A percentile compares a stretch with the other conserved stretches of the same genome.
Evolutionary conservation across 352 stramenopile genomes (phyloP).

Genomic region (Globisporangium nunn): DNA sequence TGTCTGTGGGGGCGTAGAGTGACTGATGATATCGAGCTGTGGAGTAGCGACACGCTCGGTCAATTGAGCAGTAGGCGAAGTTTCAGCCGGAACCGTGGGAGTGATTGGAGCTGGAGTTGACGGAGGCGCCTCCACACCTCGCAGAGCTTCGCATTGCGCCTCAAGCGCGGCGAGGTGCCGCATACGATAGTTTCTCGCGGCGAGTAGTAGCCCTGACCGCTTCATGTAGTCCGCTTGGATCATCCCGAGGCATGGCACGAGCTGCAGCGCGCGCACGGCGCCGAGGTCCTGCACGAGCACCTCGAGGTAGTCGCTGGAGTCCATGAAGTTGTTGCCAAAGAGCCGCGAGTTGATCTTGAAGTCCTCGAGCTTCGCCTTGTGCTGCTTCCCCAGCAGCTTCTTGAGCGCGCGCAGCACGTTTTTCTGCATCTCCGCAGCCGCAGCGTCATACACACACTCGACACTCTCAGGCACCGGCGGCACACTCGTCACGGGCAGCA

Average conservation of each 20-base stretch:
- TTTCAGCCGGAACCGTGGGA: not conserved
- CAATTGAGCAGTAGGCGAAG: too few species aligned
- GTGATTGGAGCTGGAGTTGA: not conserved
- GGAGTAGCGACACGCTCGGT: too few species aligned
- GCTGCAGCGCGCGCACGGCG: constrained; percentile 40
- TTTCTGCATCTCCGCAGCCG: constrained; percentile 62
- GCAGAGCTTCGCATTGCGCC: constrained; percentile 17
- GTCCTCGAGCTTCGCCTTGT: constrained; percentile 52
- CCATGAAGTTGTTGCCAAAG: constrained; percentile 79
- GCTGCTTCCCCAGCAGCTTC: constrained; percentile 46
- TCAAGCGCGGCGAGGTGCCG: constrained; percentile 34
- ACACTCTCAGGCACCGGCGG: constrained; percentile 42
- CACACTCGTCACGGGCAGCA: constrained; percentile 38
- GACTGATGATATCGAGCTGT: too few species aligned
- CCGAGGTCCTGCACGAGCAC: constrained; percentile 56
- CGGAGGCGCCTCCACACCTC: not conserved
- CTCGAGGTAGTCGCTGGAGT: constrained; percentile 57
- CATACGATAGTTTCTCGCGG: constrained; percentile 41
- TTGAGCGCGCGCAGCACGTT: constrained; percentile 63
- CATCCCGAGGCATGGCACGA: constrained; percentile 58
- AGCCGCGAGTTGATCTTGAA: constrained; percentile 80
- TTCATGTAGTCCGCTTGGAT: constrained; percentile 63
- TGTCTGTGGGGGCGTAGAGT: too few species aligned
- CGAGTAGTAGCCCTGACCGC: constrained; percentile 40
- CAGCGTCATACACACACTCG: constrained; percentile 53